Base-by-base conservation (phyloP, 1,284 basidiomycete genomes). In the Tausonia pullulans region DNA sequence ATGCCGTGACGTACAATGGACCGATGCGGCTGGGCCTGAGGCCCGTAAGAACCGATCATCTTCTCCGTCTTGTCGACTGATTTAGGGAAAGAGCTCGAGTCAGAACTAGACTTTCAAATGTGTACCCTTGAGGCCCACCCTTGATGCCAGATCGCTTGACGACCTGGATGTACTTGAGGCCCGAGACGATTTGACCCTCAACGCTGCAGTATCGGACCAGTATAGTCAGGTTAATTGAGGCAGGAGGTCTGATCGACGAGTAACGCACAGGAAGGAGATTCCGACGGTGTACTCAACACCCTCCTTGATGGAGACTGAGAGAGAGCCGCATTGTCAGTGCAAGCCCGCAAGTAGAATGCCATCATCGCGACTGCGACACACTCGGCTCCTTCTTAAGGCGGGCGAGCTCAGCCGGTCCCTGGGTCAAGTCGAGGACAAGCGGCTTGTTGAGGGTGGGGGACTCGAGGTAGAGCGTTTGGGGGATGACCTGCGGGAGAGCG, bases 281-380 rank as follows among this genome's bases (percentile, higher is more conserved):
- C 79, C 79, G 63, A 82, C 80, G 51, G 77, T 78, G 72, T 82
- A 82, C 64, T 82, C 81, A 66, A 79, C 77, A 43, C 80, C 81
- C 69, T 82, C 80, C 68, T 80, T 80, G 72, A 79, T 78, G 40
- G 71, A 76, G 56, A 79, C 75, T 76, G 57, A 10, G 27, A 14
- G 4, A 43, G 45, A 46, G 4, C 45, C 10, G 27, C 39, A 14
- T 14, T 3, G 14, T 27, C 50, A 3, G 39, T 39, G 4, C 3
- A 3, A 58, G 10, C 40, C n/a, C 27, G 11, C 43, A 0, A 13
- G 39, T 11, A 8, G 6, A 39, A 5, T 40, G 5, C 16, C 46
- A 63, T 62, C 9, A 58, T 43, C 14, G 39, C 27, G 14, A 27
- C 58, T 10, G 39, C 7, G 8, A 70, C 73, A 58, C 48, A 77